Percentiles rank a stretch among this genome's conserved stretches.
These are phyloP conservation scores for Leccinum incarnatum DNA, from an alignment of 768 basidiomycete genomes.

Conservation along the genomic window DNA sequence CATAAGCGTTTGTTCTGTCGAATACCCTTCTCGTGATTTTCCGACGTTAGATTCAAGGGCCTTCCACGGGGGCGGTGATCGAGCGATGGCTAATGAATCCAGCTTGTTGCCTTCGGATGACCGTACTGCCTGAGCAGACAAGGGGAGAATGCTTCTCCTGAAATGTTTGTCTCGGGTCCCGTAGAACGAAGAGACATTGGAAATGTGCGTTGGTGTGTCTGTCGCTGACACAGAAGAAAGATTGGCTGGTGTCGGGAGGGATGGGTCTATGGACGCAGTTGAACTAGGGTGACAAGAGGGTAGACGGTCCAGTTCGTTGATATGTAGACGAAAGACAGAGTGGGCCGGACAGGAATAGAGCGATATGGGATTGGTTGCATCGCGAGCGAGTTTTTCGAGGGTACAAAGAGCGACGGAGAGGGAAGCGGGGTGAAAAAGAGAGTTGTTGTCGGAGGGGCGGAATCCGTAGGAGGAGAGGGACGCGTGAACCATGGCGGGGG, in stretches of 20 bases:
- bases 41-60: not conserved
- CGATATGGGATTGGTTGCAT: slow-evolving; percentile 13
- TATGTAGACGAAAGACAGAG: slow-evolving; percentile 30
- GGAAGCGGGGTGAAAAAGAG: slow-evolving; percentile 44
- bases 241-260: slow-evolving; percentile 8
- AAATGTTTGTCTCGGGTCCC: not conserved
- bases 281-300: not conserved
- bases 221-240: not conserved
- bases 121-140: slow-evolving; percentile 19
- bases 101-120: slow-evolving; percentile 8
- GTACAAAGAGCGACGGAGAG: slow-evolving; percentile 35
- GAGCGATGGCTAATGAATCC: slow-evolving; percentile 28
- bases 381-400: slow-evolving; percentile 23
- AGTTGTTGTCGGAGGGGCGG: slow-evolving; percentile 24
- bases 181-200: slow-evolving; percentile 22
- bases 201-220: not conserved
- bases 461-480: slow-evolving; percentile 25
- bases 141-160: slow-evolving; percentile 12
- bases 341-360: slow-evolving; percentile 27
- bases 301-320: slow-evolving; percentile 14
- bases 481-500: slow-evolving; percentile 15
- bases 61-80: slow-evolving; percentile 29
- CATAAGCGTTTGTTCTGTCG: slow-evolving; percentile 3
- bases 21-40: not conserved
- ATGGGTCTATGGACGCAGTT: slow-evolving; percentile 9